A percentile compares a stretch with the other conserved stretches of the same genome.
phyloP scores from a whole-genome alignment of 768 basidiomycete genomes.

The Mrakia hoshinonis region DNA sequence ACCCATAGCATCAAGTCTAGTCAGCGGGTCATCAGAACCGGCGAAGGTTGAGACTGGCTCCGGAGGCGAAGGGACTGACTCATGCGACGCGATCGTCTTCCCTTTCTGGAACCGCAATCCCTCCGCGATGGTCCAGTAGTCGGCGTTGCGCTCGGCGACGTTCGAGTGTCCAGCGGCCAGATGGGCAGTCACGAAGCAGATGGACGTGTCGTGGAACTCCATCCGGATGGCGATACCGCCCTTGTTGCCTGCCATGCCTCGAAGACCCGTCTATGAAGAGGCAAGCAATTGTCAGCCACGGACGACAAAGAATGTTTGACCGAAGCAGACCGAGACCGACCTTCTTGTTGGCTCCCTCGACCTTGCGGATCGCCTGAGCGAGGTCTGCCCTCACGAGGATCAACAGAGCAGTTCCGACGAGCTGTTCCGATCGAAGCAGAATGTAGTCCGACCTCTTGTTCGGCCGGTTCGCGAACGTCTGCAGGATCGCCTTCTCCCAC shows the following conservation, averaged over 20 bases:
- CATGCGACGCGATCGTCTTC: conserved; percentile 77
- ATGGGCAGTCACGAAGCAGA: conserved; percentile 94
- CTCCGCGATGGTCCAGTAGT: conserved; percentile 76
- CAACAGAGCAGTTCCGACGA: conserved; percentile 89
- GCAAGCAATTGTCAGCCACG: background rate
- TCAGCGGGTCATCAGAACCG: background rate
- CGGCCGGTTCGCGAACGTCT: conserved; percentile 63
- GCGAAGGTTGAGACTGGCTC: too few relatives aligned
- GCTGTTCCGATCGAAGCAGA: conserved; percentile 82
- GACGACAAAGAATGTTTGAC: background rate
- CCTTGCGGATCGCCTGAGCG: conserved; percentile 72
- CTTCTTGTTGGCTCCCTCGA: conserved; percentile 86
- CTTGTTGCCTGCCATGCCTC: conserved; percentile 93
- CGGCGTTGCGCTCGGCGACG: conserved; percentile 79
- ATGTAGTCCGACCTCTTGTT: conserved; percentile 67
- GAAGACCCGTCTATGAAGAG: conserved; percentile 43
- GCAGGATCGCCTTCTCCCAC: conserved; percentile 77
- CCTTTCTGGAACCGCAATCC: conserved; percentile 83
- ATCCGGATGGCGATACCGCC: conserved; percentile 90
- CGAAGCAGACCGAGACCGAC: conserved; percentile 44
- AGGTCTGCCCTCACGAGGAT: conserved; percentile 71
- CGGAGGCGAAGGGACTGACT: conserved; percentile 53
- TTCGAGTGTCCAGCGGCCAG: conserved; percentile 92
- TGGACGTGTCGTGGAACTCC: conserved; percentile 79
- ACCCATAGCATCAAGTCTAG: background rate